These are phyloP conservation scores for Ascochyta koolunga DNA, from an alignment of 2,329 filamentous ascomycete species.

Conservation along the genomic window DNA sequence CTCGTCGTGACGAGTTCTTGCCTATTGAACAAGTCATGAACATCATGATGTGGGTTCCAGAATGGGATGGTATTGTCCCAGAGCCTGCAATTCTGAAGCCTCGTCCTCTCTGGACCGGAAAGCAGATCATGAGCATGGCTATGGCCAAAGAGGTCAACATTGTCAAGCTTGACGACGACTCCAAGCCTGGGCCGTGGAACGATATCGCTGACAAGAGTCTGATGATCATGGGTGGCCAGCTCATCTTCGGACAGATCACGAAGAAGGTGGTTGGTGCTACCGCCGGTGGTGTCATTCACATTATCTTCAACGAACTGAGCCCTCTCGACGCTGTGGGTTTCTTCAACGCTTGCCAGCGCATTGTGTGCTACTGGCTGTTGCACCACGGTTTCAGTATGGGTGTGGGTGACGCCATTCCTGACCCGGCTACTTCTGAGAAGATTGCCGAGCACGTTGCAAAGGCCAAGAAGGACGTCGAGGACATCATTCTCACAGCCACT, in stretches of 20 bases:
- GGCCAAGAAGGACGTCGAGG: slow-evolving; percentile 80
- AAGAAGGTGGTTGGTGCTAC: slow-evolving; percentile 95
- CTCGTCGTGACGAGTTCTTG: slow-evolving; percentile 88
- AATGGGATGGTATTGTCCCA: slow-evolving; percentile 95
- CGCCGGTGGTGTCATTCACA: slow-evolving; percentile 89
- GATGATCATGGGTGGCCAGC: slow-evolving; percentile 82
- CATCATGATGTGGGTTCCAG: slow-evolving; percentile 93
- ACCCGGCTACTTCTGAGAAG: slow-evolving; percentile 79
- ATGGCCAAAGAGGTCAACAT: slow-evolving; percentile 86
- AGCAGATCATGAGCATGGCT: slow-evolving; percentile 94
- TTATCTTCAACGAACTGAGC: slow-evolving; percentile 94
- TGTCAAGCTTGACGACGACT: slow-evolving; percentile 63
- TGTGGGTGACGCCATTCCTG: slow-evolving; percentile 97
- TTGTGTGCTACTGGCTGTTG: slow-evolving; percentile 96
- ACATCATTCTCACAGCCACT: slow-evolving; percentile 78
- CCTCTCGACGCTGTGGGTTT: slow-evolving; percentile 86
- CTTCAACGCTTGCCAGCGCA: slow-evolving; percentile 92
- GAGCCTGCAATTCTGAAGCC: slow-evolving; percentile 94
- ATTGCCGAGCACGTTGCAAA: slow-evolving; percentile 82
- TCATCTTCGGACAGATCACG: slow-evolving; percentile 87
- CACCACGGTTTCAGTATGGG: slow-evolving; percentile 98
- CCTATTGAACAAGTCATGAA: slow-evolving; percentile 94
- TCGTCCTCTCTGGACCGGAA: slow-evolving; percentile 92
- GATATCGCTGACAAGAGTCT: slow-evolving; percentile 80
- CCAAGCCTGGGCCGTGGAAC: slow-evolving; percentile 54